These are phyloP conservation scores for Malus orientalis DNA, from an alignment of 306 rosid genomes.

Conservation along the genomic window DNA sequence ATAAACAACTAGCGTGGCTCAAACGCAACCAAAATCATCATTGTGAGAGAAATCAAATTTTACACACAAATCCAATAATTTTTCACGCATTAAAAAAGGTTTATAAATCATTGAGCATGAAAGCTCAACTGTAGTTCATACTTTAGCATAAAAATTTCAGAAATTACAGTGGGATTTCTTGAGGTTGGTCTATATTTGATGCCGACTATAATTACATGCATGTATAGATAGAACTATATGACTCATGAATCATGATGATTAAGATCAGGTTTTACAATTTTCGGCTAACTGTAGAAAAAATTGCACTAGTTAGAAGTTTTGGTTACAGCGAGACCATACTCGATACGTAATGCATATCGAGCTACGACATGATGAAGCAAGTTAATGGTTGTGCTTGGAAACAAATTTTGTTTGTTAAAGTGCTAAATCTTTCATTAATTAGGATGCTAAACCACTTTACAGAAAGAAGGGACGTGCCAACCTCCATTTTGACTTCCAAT, in stretches of 20 bases:
- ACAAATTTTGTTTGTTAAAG: not conserved
- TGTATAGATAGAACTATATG: not conserved
- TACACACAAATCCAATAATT: constrained; percentile 27
- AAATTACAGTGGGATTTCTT: not conserved
- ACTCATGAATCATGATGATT: not conserved
- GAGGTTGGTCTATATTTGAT: not conserved
- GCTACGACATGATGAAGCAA: not conserved
- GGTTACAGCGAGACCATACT: not conserved
- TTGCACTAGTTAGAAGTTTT: not conserved
- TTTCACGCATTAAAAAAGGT: constrained; percentile 9
- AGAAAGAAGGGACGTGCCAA: constrained; percentile 35
- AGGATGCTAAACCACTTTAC: constrained; percentile 14
- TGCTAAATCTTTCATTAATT: not conserved
- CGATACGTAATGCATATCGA: not conserved
- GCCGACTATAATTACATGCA: not conserved
- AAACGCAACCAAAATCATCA: constrained; percentile 46
- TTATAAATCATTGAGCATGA: constrained; percentile 25
- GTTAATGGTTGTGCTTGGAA: not conserved
- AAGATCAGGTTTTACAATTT: not conserved
- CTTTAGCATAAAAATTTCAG: not conserved
- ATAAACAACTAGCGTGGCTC: constrained; percentile 34
- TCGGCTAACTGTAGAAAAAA: not conserved
- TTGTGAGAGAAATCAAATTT: constrained; percentile 18
- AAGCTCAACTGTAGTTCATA: constrained; percentile 10
- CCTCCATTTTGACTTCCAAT: constrained; percentile 35